phyloP scores from a whole-genome alignment of 225 moss, liverwort and hornwort genomes.

The Takakia lepidozioides region DNA sequence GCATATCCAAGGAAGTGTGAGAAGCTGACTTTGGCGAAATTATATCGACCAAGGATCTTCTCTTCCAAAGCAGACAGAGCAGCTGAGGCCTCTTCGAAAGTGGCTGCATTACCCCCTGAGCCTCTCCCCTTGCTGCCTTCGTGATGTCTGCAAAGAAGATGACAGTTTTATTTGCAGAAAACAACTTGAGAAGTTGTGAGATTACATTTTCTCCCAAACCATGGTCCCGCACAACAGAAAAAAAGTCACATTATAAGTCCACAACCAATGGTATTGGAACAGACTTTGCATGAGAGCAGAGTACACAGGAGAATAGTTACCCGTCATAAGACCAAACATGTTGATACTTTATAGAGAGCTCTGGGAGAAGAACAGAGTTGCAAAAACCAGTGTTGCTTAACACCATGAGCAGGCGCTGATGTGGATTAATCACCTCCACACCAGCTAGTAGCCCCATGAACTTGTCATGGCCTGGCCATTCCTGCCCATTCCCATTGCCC shows the following conservation, averaged over 20 bases:
- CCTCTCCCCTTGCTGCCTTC: slow-evolving; percentile 38
- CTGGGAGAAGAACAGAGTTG: slow-evolving; percentile 59
- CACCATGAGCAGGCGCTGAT: slow-evolving; percentile 88
- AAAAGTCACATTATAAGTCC: too few relatives aligned
- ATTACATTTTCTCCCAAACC: too few relatives aligned
- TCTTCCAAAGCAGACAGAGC: slow-evolving; percentile 56
- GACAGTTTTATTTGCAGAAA: too few relatives aligned
- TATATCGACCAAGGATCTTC: slow-evolving; percentile 78
- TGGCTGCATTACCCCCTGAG: slow-evolving; percentile 42
- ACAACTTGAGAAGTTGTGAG: too few relatives aligned
- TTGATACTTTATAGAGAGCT: slow-evolving; percentile 70
- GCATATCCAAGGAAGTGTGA: too few relatives aligned
- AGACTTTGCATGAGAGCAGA: too few relatives aligned
- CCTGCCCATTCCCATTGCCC: slow-evolving; percentile 26
- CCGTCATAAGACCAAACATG: slow-evolving; percentile 66
- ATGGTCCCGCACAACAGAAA: too few relatives aligned
- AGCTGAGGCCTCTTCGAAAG: slow-evolving; percentile 53
- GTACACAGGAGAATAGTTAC: too few relatives aligned
- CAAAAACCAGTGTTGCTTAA: slow-evolving; percentile 90
- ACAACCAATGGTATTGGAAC: too few relatives aligned
- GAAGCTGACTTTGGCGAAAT: slow-evolving; percentile 63
- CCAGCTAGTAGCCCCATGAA: slow-evolving; percentile 80
- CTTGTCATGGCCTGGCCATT: slow-evolving; percentile 34
- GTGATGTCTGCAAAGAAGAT: slow-evolving; percentile 7
- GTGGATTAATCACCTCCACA: slow-evolving; percentile 62